These are phyloP conservation scores for Cucurbita ficifolia DNA, from an alignment of 306 rosid species.

Conservation along the genomic window DNA sequence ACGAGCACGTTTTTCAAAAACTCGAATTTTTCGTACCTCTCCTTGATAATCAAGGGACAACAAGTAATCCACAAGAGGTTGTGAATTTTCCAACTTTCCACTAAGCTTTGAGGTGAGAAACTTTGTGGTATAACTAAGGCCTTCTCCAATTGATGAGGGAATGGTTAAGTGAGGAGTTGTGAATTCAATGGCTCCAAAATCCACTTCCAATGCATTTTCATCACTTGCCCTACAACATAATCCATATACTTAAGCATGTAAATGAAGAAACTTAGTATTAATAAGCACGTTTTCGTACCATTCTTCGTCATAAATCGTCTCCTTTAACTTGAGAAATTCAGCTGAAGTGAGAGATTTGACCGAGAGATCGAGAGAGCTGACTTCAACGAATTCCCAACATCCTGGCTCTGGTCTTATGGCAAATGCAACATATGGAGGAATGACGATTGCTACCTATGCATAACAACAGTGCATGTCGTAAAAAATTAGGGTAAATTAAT, in stretches of 20 bases:
- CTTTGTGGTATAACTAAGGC: conserved; percentile 42
- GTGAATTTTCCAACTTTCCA: conserved; percentile 40
- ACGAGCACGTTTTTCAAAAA: too few relatives aligned
- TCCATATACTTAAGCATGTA: neutral
- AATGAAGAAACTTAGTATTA: neutral
- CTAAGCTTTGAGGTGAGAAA: conserved; percentile 37
- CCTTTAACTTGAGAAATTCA: conserved; percentile 55
- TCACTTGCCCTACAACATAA: conserved; percentile 54
- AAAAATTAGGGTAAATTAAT: too few relatives aligned
- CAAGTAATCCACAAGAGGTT: conserved; percentile 74
- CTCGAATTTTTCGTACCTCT: conserved; percentile 29
- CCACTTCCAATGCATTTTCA: conserved; percentile 72
- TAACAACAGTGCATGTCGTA: neutral
- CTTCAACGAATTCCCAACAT: conserved; percentile 63
- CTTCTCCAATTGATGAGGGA: conserved; percentile 82
- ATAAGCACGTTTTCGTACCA: conserved; percentile 27
- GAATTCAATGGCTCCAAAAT: conserved; percentile 61
- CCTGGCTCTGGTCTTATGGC: conserved; percentile 75
- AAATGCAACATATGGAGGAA: conserved; percentile 73
- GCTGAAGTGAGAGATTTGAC: conserved; percentile 41
- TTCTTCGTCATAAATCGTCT: conserved; percentile 38
- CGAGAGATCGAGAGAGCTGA: conserved; percentile 48
- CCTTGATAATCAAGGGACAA: conserved; percentile 39
- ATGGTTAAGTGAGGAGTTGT: conserved; percentile 44
- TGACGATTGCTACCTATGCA: conserved; percentile 64